Conservation (phyloP, 2,329 filamentous ascomycete species). For the Phaeosphaeria sp. region DNA sequence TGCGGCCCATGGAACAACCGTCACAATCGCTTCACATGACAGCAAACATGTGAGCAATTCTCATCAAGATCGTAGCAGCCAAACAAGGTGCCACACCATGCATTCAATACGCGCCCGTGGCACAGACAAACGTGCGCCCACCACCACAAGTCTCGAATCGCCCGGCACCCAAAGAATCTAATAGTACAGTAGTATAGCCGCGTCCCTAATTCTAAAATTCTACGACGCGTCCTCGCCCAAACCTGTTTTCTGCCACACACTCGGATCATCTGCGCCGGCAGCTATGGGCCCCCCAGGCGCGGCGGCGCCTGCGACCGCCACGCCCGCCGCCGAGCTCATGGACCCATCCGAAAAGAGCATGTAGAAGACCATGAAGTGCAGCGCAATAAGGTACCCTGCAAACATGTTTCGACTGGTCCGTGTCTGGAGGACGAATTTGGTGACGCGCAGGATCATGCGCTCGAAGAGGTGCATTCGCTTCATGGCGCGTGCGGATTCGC, state of each 20-base stretch:
- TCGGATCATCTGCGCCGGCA: conserved; percentile 29
- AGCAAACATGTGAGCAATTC: neutral
- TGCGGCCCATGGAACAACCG: neutral
- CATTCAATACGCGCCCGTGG: conserved; percentile 3
- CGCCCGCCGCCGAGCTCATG: conserved; percentile 57
- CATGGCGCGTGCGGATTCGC: conserved; percentile 88
- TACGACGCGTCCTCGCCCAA: conserved; percentile 34
- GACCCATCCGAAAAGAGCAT: conserved; percentile 84
- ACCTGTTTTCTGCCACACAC: conserved; percentile 47
- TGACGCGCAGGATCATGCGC: conserved; percentile 87
- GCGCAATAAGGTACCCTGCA: conserved; percentile 84
- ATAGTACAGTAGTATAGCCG: conserved; percentile 3
- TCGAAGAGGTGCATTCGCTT: conserved; percentile 93
- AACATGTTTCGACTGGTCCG: conserved; percentile 92
- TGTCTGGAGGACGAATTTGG: conserved; percentile 87
- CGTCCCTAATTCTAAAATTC: neutral
- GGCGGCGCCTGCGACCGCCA: conserved; percentile 33
- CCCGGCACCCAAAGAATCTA: neutral
- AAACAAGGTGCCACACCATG: neutral
- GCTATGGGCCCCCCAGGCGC: conserved; percentile 39
- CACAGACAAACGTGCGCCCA: neutral
- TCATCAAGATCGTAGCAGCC: neutral
- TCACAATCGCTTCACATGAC: neutral
- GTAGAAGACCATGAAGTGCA: conserved; percentile 87
- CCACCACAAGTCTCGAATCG: conserved; percentile 1